phyloP scores from a whole-genome alignment of 1,284 basidiomycete species.

The Trichosporon faecale region DNA sequence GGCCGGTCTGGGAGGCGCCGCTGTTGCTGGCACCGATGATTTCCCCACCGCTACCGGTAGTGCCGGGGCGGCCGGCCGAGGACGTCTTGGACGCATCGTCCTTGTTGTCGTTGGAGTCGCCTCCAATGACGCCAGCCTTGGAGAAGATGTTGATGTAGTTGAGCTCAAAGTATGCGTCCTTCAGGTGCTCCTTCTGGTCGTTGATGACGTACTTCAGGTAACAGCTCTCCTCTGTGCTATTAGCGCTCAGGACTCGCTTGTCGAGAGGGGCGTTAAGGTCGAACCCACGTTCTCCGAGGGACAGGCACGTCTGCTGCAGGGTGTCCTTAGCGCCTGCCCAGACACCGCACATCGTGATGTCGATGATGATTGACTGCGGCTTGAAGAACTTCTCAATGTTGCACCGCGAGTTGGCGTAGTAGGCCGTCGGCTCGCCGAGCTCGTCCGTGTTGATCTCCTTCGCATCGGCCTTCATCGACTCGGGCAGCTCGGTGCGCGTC shows the following conservation, averaged over 20 bases:
- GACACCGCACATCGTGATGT: constrained; percentile 67
- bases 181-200: constrained; percentile 55
- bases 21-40: background rate
- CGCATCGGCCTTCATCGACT: constrained; percentile 56
- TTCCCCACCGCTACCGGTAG: background rate
- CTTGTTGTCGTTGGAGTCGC: background rate
- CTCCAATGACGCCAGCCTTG: constrained; percentile 6
- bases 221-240: constrained; percentile 27
- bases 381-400: constrained; percentile 62
- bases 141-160: constrained; percentile 57
- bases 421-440: constrained; percentile 66
- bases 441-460: constrained; percentile 62
- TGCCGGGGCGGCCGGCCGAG: background rate
- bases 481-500: constrained; percentile 61
- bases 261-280: background rate
- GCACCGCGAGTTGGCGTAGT: constrained; percentile 64
- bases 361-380: constrained; percentile 66
- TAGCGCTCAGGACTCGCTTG: constrained; percentile 7
- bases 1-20: background rate
- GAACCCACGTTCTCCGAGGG: constrained; percentile 25
- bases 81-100: background rate
- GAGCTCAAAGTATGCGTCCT: constrained; percentile 73
- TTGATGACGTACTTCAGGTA: constrained; percentile 74
- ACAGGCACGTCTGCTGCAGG: constrained; percentile 63
- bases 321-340: constrained; percentile 59